Evolutionary conservation across 345 rosid genomes (phyloP).

Genomic region (Combretum micranthum): DNA sequence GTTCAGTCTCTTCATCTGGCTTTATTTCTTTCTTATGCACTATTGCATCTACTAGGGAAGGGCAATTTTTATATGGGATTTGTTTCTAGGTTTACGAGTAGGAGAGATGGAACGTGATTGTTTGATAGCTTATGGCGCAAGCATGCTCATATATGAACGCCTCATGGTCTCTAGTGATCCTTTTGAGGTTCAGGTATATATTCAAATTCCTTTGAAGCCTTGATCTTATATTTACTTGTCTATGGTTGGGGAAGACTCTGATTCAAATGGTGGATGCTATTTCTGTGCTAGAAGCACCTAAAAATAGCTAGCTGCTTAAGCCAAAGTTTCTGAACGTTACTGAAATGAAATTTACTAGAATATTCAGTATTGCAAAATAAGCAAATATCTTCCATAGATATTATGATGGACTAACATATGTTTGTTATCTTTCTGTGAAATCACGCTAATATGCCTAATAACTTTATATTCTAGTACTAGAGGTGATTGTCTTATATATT

Average conservation of each 20-base stretch:
- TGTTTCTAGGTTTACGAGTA: conserved; percentile 72
- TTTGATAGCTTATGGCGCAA: conserved; percentile 94
- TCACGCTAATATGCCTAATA: no score
- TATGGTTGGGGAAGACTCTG: background rate
- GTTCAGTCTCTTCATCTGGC: conserved; percentile 20
- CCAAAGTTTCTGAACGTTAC: no score
- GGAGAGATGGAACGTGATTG: conserved; percentile 99
- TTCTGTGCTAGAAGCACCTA: no score
- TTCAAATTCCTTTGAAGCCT: background rate
- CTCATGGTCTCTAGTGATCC: conserved; percentile 95
- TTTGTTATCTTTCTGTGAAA: no score
- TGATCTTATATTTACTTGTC: background rate
- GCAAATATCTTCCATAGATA: no score
- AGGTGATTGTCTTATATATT: background rate
- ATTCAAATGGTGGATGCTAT: no score
- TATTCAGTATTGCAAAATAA: no score
- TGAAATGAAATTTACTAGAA: no score
- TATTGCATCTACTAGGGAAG: background rate
- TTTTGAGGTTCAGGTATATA: conserved; percentile 79
- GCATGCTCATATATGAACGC: conserved; percentile 83
- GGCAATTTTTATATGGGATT: background rate
- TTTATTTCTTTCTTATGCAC: background rate
- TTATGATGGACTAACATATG: no score
- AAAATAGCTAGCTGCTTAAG: no score
- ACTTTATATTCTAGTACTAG: no score